These are phyloP conservation scores for Neofusicoccum sp. DNA, from an alignment of 2,329 filamentous ascomycete species.

Conservation along the genomic window DNA sequence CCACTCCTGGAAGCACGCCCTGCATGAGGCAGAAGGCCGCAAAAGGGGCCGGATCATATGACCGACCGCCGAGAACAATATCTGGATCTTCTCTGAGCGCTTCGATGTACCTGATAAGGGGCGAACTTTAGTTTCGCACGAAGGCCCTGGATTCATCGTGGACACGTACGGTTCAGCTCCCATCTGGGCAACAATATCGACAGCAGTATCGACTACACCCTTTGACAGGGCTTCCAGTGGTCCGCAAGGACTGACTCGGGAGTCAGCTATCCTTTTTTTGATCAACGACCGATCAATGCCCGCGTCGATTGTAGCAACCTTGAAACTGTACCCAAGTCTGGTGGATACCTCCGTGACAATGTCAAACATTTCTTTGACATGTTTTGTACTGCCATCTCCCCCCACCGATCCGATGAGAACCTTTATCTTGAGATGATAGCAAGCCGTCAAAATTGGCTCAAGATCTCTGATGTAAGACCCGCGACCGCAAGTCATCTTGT, in stretches of 20 bases:
- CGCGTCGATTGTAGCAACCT: no score
- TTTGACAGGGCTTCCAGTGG: no score
- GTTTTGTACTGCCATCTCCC: slow-evolving; percentile 51
- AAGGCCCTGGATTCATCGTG: no score
- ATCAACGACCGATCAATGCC: no score
- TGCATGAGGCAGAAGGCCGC: slow-evolving; percentile 26
- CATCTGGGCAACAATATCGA: no score
- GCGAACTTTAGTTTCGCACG: no score
- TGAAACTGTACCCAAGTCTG: no score
- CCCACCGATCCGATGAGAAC: slow-evolving; percentile 51
- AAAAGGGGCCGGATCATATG: slow-evolving; percentile 32
- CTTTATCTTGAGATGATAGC: slow-evolving; percentile 37
- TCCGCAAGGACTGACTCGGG: no score
- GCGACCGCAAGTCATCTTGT: slow-evolving; percentile 44
- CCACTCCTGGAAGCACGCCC: neutral
- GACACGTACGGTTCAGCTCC: no score
- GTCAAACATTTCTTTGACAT: slow-evolving; percentile 45
- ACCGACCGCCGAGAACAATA: slow-evolving; percentile 50
- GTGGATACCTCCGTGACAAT: slow-evolving; percentile 38
- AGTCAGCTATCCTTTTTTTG: no score
- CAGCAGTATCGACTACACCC: no score
- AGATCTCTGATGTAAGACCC: slow-evolving; percentile 49
- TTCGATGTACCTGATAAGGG: no score
- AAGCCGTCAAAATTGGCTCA: slow-evolving; percentile 40
- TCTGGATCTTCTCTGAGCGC: slow-evolving; percentile 39